phyloP scores from a whole-genome alignment of 2,329 filamentous ascomycete genomes.

The Paecilomyces niveus region DNA sequence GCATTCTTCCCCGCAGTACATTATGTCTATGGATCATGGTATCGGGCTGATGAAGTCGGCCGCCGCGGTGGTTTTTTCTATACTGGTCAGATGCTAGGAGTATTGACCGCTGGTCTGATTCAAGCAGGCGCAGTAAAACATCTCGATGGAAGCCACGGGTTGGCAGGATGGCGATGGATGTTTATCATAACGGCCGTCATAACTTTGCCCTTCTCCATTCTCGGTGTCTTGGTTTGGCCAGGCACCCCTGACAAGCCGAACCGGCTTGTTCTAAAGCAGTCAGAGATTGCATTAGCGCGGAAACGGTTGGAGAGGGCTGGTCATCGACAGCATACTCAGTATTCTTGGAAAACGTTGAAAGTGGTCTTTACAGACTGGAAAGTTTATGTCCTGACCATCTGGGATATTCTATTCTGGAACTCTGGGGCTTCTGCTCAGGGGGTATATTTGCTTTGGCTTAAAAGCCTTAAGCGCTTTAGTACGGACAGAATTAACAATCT shows the following conservation, averaged over 20 bases:
- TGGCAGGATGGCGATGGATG: slow-evolving; percentile 51
- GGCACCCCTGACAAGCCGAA: slow-evolving; percentile 48
- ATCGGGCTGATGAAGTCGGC: slow-evolving; percentile 41
- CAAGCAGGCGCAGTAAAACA: slow-evolving; percentile 36
- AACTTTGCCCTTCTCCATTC: slow-evolving; percentile 48
- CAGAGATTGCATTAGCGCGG: slow-evolving; percentile 42
- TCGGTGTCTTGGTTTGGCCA: slow-evolving; percentile 47
- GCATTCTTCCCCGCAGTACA: slow-evolving; percentile 34
- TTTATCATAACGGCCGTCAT: slow-evolving; percentile 50
- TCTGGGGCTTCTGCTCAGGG: slow-evolving; percentile 43
- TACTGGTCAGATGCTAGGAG: slow-evolving; percentile 45
- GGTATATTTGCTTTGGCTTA: slow-evolving; percentile 52
- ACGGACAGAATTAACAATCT: slow-evolving; percentile 35
- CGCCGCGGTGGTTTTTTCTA: slow-evolving; percentile 49
- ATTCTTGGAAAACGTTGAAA: slow-evolving; percentile 21
- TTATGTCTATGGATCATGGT: slow-evolving; percentile 40
- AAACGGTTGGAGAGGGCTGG: slow-evolving; percentile 40
- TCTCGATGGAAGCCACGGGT: slow-evolving; percentile 39
- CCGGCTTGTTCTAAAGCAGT: slow-evolving; percentile 37
- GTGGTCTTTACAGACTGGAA: slow-evolving; percentile 36
- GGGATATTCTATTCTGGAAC: slow-evolving; percentile 54
- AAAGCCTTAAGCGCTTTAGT: slow-evolving; percentile 27
- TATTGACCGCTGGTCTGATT: slow-evolving; percentile 47
- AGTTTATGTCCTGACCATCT: slow-evolving; percentile 45
- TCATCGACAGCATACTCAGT: slow-evolving; percentile 26